phyloP scores from a whole-genome alignment of 768 basidiomycete species.

The Cytidiella melzeri region DNA sequence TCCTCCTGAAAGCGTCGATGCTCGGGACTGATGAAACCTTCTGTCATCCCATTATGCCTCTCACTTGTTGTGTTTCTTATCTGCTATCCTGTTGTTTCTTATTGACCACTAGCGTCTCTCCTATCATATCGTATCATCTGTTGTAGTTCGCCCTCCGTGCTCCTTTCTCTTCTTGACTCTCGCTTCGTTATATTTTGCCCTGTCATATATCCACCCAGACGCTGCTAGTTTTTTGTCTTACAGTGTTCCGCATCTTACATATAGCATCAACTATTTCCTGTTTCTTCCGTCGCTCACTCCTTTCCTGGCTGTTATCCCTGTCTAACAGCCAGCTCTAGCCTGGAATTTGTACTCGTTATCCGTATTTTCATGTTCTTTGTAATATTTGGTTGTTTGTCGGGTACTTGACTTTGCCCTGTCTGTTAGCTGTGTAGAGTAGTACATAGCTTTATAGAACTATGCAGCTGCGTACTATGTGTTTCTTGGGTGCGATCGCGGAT shows the following conservation, averaged over 20 bases:
- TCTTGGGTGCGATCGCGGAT: too few relatives aligned
- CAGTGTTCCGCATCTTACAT: background rate
- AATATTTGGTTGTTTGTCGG: conserved; percentile 3
- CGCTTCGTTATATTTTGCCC: too few relatives aligned
- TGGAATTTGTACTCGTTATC: background rate
- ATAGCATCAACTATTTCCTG: background rate
- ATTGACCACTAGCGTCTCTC: too few relatives aligned
- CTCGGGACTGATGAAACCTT: background rate
- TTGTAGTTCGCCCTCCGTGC: background rate
- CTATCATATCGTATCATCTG: background rate
- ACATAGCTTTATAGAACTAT: too few relatives aligned
- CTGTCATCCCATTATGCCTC: too few relatives aligned
- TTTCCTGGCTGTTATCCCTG: too few relatives aligned
- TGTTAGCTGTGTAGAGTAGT: background rate
- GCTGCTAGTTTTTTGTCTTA: background rate
- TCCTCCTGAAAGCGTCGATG: conserved; percentile 16
- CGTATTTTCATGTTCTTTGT: background rate
- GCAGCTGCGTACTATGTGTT: too few relatives aligned
- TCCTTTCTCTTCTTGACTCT: background rate
- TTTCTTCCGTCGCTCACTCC: background rate
- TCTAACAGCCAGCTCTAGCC: background rate
- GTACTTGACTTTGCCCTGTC: too few relatives aligned
- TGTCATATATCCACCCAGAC: background rate
- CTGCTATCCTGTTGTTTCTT: too few relatives aligned
- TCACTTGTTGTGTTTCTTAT: too few relatives aligned